Conservation (phyloP, 768 basidiomycete species). For the Aureoboletus auriporus region DNA sequence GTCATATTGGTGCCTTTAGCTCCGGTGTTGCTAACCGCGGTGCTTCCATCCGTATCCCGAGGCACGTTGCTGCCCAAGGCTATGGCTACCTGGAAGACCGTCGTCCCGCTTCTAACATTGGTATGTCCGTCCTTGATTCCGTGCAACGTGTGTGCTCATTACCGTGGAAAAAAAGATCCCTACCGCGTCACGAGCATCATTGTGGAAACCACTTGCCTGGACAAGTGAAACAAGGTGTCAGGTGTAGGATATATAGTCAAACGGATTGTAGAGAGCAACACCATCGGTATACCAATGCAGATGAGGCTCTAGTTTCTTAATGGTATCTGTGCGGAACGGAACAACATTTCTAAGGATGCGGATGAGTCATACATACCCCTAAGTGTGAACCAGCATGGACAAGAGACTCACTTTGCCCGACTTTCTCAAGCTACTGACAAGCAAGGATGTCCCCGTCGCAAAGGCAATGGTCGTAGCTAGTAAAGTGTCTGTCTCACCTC, state of each 20-base stretch:
- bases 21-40: conserved; percentile 98
- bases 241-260: conserved; percentile 10
- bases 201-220: conserved; percentile 80
- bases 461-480: conserved; percentile 69
- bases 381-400: conserved; percentile 11
- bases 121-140: conserved; percentile 40
- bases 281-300: conserved; percentile 20
- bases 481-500: conserved; percentile 51
- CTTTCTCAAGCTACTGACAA: conserved; percentile 65
- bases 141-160: background rate
- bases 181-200: conserved; percentile 91
- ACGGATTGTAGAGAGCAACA: conserved; percentile 10
- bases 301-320: background rate
- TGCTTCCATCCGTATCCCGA: conserved; percentile 92
- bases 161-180: conserved; percentile 55
- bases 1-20: conserved; percentile 86
- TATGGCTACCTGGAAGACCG: conserved; percentile 96
- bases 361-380: background rate
- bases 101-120: conserved; percentile 97
- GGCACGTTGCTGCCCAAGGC: conserved; percentile 89
- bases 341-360: background rate
- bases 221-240: conserved; percentile 39
- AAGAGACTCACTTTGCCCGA: conserved; percentile 56
- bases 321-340: conserved; percentile 9
- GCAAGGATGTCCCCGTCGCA: conserved; percentile 49